Evolutionary conservation across 2,329 filamentous ascomycete genomes (phyloP).

Genomic region (Nannizzia gypsea): DNA sequence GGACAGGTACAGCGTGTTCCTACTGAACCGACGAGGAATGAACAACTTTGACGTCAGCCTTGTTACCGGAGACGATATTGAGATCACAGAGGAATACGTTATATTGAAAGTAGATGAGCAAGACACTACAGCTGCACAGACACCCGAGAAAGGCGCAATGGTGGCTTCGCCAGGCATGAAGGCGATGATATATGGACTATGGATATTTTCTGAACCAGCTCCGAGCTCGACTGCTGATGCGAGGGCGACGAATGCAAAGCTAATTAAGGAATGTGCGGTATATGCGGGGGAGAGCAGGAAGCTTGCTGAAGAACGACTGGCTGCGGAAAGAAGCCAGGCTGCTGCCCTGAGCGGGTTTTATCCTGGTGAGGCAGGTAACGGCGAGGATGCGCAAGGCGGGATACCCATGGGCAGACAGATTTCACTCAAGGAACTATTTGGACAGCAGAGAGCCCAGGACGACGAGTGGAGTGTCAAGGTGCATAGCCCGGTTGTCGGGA

Average conservation of each 20-base stretch:
- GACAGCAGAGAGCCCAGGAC: slow-evolving; percentile 43
- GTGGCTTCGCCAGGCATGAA: slow-evolving; percentile 5
- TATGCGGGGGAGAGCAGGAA: slow-evolving; percentile 41
- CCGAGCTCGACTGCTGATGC: slow-evolving; percentile 43
- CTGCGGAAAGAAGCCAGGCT: slow-evolving; percentile 20
- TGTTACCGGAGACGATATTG: slow-evolving; percentile 46
- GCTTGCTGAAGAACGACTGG: slow-evolving; percentile 29
- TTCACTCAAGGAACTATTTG: slow-evolving; percentile 43
- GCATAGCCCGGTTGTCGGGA: slow-evolving; percentile 25
- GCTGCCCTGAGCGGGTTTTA: slow-evolving; percentile 23
- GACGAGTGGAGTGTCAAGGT: slow-evolving; percentile 40
- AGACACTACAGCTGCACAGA: slow-evolving; percentile 13
- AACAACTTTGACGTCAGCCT: slow-evolving; percentile 60
- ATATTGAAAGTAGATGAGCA: slow-evolving; percentile 42
- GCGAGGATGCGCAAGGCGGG: slow-evolving; percentile 30
- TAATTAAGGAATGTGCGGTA: slow-evolving; percentile 45
- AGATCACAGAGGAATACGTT: slow-evolving; percentile 51
- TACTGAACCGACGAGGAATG: slow-evolving; percentile 60
- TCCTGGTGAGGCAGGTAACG: slow-evolving; percentile 17
- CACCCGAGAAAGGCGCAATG: slow-evolving; percentile 14
- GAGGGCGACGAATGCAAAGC: slow-evolving; percentile 40
- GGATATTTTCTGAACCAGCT: slow-evolving; percentile 52
- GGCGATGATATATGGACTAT: slow-evolving; percentile 44
- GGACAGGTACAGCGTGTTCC: slow-evolving; percentile 47
- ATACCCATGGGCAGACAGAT: slow-evolving; percentile 43